phyloP scores from a whole-genome alignment of 108 stramenopile species.

The Mediolabrus comicus region DNA sequence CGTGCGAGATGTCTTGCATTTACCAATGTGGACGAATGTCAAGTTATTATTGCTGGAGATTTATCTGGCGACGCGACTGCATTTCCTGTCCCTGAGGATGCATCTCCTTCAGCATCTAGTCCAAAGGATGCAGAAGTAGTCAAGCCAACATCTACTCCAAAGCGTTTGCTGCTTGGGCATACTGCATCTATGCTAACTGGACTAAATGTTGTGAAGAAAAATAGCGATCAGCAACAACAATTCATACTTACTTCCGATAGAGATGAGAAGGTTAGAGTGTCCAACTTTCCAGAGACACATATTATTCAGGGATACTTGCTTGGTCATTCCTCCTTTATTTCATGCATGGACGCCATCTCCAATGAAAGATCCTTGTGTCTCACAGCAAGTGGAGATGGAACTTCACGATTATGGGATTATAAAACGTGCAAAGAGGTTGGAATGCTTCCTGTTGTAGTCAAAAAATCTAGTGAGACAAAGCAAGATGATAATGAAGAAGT shows the following conservation, averaged over 20 bases:
- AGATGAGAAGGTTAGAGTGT: conserved; percentile 85
- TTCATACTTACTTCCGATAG: conserved; percentile 76
- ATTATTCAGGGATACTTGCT: conserved; percentile 70
- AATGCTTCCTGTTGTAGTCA: conserved; percentile 29
- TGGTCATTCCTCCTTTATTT: conserved; percentile 74
- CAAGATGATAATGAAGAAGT: conserved; percentile 14
- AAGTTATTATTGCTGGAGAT: conserved; percentile 68
- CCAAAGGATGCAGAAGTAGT: background rate
- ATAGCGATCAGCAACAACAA: background rate
- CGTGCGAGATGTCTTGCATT: conserved; percentile 56
- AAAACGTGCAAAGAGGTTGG: conserved; percentile 33
- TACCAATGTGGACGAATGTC: conserved; percentile 13
- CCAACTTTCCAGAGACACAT: conserved; percentile 67
- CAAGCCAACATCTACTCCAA: background rate
- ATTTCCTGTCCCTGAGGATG: conserved; percentile 44
- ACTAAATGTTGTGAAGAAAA: conserved; percentile 9
- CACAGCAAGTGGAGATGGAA: conserved; percentile 71
- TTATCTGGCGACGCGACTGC: conserved; percentile 78
- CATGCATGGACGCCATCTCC: conserved; percentile 45
- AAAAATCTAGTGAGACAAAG: background rate
- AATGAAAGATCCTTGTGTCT: conserved; percentile 33
- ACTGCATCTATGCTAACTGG: conserved; percentile 89
- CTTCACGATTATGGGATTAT: conserved; percentile 74
- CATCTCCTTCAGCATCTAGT: background rate
- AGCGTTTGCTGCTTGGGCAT: conserved; percentile 72